Conservation (phyloP, 108 stramenopile genomes). For the Skeletonema tropicum region DNA sequence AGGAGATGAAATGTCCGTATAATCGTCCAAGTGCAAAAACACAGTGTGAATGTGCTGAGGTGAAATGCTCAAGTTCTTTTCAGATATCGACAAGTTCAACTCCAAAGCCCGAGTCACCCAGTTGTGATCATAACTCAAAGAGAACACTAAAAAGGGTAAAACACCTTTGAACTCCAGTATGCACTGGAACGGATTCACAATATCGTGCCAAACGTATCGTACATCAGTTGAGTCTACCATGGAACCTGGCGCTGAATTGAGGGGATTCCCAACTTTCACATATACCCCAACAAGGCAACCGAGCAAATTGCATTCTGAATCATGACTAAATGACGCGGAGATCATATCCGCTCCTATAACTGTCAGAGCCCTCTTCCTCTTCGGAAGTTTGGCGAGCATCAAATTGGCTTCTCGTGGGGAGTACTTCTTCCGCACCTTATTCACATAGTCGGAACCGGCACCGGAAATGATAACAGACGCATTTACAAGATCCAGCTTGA, state of each 20-base stretch:
- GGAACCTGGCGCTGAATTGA: background rate
- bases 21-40: slow-evolving; percentile 47
- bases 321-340: slow-evolving; percentile 29
- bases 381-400: slow-evolving; percentile 35
- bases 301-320: slow-evolving; percentile 34
- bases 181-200: slow-evolving; percentile 29
- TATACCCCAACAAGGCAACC: slow-evolving; percentile 23
- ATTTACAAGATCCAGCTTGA: slow-evolving; percentile 26
- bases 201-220: slow-evolving; percentile 25
- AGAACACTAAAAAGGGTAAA: slow-evolving; percentile 23
- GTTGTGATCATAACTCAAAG: slow-evolving; percentile 44
- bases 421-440: slow-evolving; percentile 25
- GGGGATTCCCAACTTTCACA: slow-evolving; percentile 38
- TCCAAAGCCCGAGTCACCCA: slow-evolving; percentile 19
- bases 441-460: slow-evolving; percentile 33
- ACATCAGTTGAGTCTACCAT: background rate
- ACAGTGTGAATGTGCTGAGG: slow-evolving; percentile 36
- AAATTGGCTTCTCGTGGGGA: slow-evolving; percentile 29
- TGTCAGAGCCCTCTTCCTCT: slow-evolving; percentile 18
- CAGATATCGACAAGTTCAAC: slow-evolving; percentile 16
- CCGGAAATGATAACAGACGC: slow-evolving; percentile 39
- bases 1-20: slow-evolving; percentile 30
- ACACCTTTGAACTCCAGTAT: slow-evolving; percentile 38
- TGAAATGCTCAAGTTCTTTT: slow-evolving; percentile 16
- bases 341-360: slow-evolving; percentile 28